These are phyloP conservation scores for Anastatica hierochuntica DNA, from an alignment of 345 rosid species.

Conservation along the genomic window DNA sequence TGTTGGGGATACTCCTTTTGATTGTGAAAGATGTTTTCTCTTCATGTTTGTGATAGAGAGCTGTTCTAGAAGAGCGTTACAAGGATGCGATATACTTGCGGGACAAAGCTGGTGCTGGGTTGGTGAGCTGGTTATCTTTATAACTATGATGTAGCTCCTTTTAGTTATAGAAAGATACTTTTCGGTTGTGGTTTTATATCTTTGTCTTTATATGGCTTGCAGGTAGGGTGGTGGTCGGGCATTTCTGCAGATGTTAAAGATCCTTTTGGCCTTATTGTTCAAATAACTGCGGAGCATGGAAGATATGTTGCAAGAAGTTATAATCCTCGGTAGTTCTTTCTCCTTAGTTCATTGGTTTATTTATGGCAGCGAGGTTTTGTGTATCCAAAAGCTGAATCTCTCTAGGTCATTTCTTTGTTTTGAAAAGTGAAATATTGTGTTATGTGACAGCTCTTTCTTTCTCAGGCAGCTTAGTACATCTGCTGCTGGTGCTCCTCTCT, in stretches of 20 bases:
- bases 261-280: slow-evolving; percentile 79
- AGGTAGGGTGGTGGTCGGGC: slow-evolving; percentile 99
- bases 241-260: slow-evolving; percentile 60
- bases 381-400: neutral
- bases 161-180: neutral
- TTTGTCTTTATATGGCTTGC: slow-evolving; percentile 9
- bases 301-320: slow-evolving; percentile 81
- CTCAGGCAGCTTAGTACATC: slow-evolving; percentile 76
- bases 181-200: neutral
- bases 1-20: neutral
- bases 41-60: slow-evolving; percentile 41
- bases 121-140: slow-evolving; percentile 42
- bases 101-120: slow-evolving; percentile 81
- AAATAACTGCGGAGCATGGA: slow-evolving; percentile 91
- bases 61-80: slow-evolving; percentile 61
- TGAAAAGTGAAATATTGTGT: neutral
- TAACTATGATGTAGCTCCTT: neutral
- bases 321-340: slow-evolving; percentile 60
- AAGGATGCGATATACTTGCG: slow-evolving; percentile 70
- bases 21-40: neutral
- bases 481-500: slow-evolving; percentile 61
- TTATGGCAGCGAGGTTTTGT: neutral
- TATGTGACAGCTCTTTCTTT: slow-evolving; percentile 15
- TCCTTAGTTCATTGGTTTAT: slow-evolving; percentile 3
- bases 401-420: neutral